phyloP scores from a whole-genome alignment of 306 rosid genomes.

The Glycyrrhiza uralensis region DNA sequence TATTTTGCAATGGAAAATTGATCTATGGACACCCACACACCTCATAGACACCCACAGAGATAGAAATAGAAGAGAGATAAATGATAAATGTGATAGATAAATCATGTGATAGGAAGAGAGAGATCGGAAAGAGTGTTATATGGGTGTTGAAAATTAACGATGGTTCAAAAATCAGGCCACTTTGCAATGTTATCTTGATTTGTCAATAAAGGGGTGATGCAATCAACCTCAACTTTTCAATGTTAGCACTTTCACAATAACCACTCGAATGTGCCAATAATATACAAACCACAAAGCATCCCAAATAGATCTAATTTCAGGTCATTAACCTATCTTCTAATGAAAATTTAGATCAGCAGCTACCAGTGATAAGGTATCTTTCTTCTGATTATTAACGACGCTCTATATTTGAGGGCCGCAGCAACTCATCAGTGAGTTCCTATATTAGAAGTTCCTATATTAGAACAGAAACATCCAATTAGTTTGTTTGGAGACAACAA shows the following conservation, averaged over 20 bases:
- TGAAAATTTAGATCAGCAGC: conserved; percentile 25
- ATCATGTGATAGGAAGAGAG: too few relatives aligned
- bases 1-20: too few relatives aligned
- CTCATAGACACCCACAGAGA: too few relatives aligned
- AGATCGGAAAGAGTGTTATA: too few relatives aligned
- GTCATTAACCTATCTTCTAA: conserved; percentile 11
- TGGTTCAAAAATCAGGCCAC: too few relatives aligned
- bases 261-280: not conserved
- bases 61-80: too few relatives aligned
- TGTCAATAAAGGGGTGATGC: too few relatives aligned
- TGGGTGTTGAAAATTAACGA: too few relatives aligned
- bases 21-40: too few relatives aligned
- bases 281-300: conserved; percentile 13
- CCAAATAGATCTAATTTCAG: conserved; percentile 5
- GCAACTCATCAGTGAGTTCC: conserved; percentile 10
- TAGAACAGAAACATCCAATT: conserved; percentile 17
- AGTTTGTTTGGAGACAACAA: conserved; percentile 10
- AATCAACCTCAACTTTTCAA: not conserved
- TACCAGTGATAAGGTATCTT: conserved; percentile 11
- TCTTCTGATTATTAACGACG: not conserved
- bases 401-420: not conserved
- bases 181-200: too few relatives aligned
- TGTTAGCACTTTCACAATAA: not conserved
- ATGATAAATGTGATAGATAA: too few relatives aligned
- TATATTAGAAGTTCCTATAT: conserved; percentile 22